Evolutionary conservation across 2,329 filamentous ascomycete genomes (phyloP).

Genomic region (Paracoccidioides brasiliensis): DNA sequence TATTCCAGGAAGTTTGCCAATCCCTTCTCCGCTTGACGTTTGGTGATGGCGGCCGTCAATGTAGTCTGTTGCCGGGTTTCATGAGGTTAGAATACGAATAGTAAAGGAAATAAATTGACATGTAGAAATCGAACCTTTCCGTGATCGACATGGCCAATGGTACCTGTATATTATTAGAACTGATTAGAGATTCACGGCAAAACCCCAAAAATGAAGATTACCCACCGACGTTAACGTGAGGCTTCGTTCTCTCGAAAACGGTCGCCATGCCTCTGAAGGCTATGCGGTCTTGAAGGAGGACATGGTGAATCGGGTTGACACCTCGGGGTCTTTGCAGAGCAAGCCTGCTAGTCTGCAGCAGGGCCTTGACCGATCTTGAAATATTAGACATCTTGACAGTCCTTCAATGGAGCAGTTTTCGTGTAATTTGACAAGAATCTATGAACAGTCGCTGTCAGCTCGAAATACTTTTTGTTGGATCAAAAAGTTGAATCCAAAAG

Average conservation of each 20-base stretch:
- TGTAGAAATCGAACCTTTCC: constrained; percentile 59
- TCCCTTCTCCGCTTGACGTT: constrained; percentile 91
- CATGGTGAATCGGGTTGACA: constrained; percentile 60
- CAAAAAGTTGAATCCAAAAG: constrained; percentile 16
- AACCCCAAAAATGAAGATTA: neutral
- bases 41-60: constrained; percentile 95
- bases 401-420: constrained; percentile 17
- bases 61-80: constrained; percentile 56
- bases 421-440: constrained; percentile 9
- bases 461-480: constrained; percentile 5
- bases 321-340: constrained; percentile 56
- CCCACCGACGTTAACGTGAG: constrained; percentile 94
- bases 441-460: neutral
- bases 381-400: constrained; percentile 61
- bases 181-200: neutral
- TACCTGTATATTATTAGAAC: constrained; percentile 42
- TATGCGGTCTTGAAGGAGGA: constrained; percentile 33
- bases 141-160: constrained; percentile 99
- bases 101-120: constrained; percentile 1
- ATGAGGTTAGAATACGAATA: neutral
- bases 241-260: constrained; percentile 77
- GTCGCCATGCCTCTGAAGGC: constrained; percentile 45
- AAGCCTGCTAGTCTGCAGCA: constrained; percentile 68
- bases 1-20: constrained; percentile 92
- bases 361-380: constrained; percentile 62